phyloP scores from a whole-genome alignment of 768 basidiomycete genomes.

The Tulasnella sp. region DNA sequence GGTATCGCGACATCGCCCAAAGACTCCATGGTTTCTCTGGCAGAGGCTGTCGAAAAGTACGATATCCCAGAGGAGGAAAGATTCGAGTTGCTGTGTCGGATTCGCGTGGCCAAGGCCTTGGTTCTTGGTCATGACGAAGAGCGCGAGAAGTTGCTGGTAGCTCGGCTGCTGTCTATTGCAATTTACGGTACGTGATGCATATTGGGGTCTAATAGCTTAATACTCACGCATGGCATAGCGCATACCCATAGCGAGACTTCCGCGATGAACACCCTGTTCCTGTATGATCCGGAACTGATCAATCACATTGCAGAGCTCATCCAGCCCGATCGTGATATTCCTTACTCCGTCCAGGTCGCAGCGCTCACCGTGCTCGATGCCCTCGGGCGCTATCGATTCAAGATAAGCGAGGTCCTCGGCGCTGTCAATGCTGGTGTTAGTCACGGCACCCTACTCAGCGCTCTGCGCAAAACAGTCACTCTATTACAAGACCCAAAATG shows the following conservation, averaged over 20 bases:
- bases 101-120: conserved; percentile 66
- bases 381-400: conserved; percentile 70
- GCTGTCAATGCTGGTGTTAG: conserved; percentile 92
- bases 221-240: conserved; percentile 29
- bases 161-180: conserved; percentile 77
- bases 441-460: conserved; percentile 86
- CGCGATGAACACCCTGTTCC: conserved; percentile 71
- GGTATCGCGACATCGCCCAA: conserved; percentile 49
- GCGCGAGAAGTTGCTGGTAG: conserved; percentile 67
- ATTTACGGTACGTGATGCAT: conserved; percentile 43
- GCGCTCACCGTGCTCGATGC: conserved; percentile 87
- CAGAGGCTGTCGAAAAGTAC: conserved; percentile 56
- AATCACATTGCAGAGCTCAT: conserved; percentile 80
- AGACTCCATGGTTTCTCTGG: conserved; percentile 63
- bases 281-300: conserved; percentile 91
- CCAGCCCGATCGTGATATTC: conserved; percentile 63
- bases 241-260: conserved; percentile 74
- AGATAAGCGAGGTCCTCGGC: conserved; percentile 75
- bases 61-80: conserved; percentile 69
- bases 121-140: conserved; percentile 44
- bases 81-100: conserved; percentile 78
- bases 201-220: background rate
- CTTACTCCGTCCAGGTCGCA: conserved; percentile 64
- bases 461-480: conserved; percentile 68
- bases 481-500: conserved; percentile 60